A percentile compares a stretch with the other conserved stretches of the same genome.
These are phyloP conservation scores for Gaultheria prostrata DNA, from an alignment of 148 eudicot genomes.

Conservation along the genomic window DNA sequence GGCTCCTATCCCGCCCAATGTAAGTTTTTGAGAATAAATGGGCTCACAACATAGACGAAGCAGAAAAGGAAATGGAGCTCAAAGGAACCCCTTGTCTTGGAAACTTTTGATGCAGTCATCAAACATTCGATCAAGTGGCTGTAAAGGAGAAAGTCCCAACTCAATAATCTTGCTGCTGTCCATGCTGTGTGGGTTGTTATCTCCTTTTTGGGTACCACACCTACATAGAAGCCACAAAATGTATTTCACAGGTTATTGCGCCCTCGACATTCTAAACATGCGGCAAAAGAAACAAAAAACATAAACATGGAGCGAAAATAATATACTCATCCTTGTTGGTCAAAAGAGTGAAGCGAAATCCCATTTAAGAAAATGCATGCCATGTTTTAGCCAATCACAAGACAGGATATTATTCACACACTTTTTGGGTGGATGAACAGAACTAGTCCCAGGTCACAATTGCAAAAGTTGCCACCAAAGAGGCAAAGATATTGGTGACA, in stretches of 20 bases:
- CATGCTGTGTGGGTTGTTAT: conserved; percentile 78
- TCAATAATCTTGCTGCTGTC: conserved; percentile 63
- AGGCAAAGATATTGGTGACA: neutral
- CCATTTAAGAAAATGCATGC: neutral
- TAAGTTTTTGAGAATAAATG: too few species aligned
- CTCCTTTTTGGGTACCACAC: conserved; percentile 61
- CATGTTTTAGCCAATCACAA: neutral
- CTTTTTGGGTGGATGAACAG: neutral
- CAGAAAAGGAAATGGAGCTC: conserved; percentile 8
- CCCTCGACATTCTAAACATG: neutral
- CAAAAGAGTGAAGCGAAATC: neutral
- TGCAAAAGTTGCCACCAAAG: neutral
- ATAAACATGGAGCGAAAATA: neutral
- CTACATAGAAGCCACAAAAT: conserved; percentile 27
- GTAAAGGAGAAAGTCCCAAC: conserved; percentile 67
- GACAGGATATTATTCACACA: neutral
- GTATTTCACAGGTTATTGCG: neutral
- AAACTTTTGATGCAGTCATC: conserved; percentile 85
- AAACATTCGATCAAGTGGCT: conserved; percentile 74
- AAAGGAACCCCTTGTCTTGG: conserved; percentile 65
- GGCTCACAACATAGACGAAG: neutral
- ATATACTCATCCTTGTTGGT: neutral
- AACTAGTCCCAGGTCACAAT: neutral
- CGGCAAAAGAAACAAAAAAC: neutral
- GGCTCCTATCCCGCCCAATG: too few species aligned